Evolutionary conservation across 2,329 filamentous ascomycete genomes (phyloP), one percentile per base, ranked within the genome.

Genomic region (Thelonectria blattea): DNA sequence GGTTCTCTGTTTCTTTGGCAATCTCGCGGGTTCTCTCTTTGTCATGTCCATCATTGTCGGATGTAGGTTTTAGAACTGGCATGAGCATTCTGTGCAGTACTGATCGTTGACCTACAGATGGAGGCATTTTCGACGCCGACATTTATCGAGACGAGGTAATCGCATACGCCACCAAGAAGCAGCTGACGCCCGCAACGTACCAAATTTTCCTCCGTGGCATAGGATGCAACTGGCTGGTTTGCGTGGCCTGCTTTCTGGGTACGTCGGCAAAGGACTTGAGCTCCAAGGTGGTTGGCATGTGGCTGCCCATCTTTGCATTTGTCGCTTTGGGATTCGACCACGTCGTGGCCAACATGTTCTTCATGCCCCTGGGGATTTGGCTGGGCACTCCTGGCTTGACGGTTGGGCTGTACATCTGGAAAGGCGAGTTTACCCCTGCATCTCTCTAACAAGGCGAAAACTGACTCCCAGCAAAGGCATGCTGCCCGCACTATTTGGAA

Each of bases 141-240:
- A 76, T 79, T 0, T 85, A 80, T 67, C 75, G 72, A 51, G 72
- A 75, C 0, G 73, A 81, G 52, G 79, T 78, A 2, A 74, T 82
- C 20, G 70, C 73, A 1, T 82, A 81, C 52, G 79, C 80, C 0
- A 80, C 75, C 10, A 75, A 76, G 17, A 86, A 86, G 63, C 80
- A 79, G 61, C 71, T 84, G 10, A 75, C 71, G 0, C 83, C 83
- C 0, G 65, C 75, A 3, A 83, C 82, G 74, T 80, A 83, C 51
- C 77, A 81, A 57, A 82, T 86, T 52, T 84, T 87, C 66, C 71
- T 86, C 0, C 77, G 81, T 43, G 84, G 73, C 1, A 84, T 87
- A 46, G 81, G 83, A 5, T 82, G 80, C 65, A 86, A 86, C 71
- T 86, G 83, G 83, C 78, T 87, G 0, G 83, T 87, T 3, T 85